Evolutionary conservation across 2,329 filamentous ascomycete genomes (phyloP), one percentile per base, ranked within the genome.

Genomic region (Alternaria ethzedia): DNA sequence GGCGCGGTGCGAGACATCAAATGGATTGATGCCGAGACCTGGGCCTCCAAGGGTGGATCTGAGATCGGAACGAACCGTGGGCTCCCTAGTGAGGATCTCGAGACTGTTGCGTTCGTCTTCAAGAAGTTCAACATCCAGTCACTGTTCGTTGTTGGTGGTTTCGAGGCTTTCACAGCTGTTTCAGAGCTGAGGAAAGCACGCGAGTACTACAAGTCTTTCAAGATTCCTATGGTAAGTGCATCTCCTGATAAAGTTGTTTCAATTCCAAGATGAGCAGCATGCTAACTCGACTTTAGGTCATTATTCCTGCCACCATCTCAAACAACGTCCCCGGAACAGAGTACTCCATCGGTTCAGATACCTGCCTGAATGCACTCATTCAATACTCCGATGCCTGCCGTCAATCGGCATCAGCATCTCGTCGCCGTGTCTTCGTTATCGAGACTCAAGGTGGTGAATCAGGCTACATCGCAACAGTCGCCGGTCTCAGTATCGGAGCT

Each of bases 281-380:
- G 30, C 70, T 72, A 61, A 72, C 52, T 28, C 4, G 3, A n/a
- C 11, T 15, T 94, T 25, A 92, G 86, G 88, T 91, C 57, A 87
- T 97, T 45, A 86, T 99, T 25, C 96, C 96, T 0, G 96, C 96
- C n/a, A 99, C 96, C 10, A 95, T 99, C 72, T 97, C 93, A 69
- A 99, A 99, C 86, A 99, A 99, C 79, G 96, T 99, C 5, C 96
- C 96, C 0, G 96, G 96, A 43, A 97, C 95, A 0, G 96, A 99
- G 81, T 98, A 97, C 84, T 97, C 94, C 2, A 88, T 99, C 49
- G 96, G 96, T 46, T 97, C 94, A 30, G 96, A 99, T 76, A 99
- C 96, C 2, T 98, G 96, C 77, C 84, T 99, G 66, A 99, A 99
- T 82, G 94, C 97, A 59, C 86, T 99, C 43, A 93, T 97, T 67